Evolutionary conservation across 139 green algal species (phyloP).

Genomic region (Chlamydomonas urium): DNA sequence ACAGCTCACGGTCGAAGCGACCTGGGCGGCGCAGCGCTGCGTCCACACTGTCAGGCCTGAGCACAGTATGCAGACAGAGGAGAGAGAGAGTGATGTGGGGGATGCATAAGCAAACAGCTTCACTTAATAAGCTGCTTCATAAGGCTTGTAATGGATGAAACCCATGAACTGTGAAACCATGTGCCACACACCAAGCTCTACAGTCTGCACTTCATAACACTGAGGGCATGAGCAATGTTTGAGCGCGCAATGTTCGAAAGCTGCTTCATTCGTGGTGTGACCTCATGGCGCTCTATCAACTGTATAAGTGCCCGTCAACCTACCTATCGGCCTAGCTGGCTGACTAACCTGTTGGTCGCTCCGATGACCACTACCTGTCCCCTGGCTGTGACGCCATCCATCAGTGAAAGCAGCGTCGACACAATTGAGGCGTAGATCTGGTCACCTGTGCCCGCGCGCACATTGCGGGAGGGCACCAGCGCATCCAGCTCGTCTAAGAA

Average conservation of each 20-base stretch:
- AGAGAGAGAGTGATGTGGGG: not conserved
- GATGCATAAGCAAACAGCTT: not conserved
- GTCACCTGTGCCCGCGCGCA: slow-evolving; percentile 23
- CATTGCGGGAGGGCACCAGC: slow-evolving; percentile 49
- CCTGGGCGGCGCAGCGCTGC: slow-evolving; percentile 67
- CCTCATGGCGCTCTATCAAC: not conserved
- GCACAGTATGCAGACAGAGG: not conserved
- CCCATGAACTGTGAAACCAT: no score
- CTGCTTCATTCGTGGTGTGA: no score
- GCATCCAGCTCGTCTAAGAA: slow-evolving; percentile 91
- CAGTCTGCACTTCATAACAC: not conserved
- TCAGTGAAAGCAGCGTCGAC: slow-evolving; percentile 82
- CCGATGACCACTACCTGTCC: slow-evolving; percentile 75
- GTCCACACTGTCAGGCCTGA: slow-evolving; percentile 67
- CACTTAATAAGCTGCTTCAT: no score
- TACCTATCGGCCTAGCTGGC: not conserved
- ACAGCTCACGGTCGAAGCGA: slow-evolving; percentile 65
- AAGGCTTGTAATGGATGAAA: no score
- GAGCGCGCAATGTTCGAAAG: no score
- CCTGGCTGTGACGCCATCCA: slow-evolving; percentile 74
- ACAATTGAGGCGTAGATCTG: slow-evolving; percentile 85
- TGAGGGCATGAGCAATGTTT: no score
- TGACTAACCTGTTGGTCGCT: slow-evolving; percentile 74
- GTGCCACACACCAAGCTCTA: not conserved
- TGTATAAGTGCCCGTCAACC: not conserved